Evolutionary conservation across 2,329 filamentous ascomycete species (phyloP).

Genomic region (Didymella pomorum): DNA sequence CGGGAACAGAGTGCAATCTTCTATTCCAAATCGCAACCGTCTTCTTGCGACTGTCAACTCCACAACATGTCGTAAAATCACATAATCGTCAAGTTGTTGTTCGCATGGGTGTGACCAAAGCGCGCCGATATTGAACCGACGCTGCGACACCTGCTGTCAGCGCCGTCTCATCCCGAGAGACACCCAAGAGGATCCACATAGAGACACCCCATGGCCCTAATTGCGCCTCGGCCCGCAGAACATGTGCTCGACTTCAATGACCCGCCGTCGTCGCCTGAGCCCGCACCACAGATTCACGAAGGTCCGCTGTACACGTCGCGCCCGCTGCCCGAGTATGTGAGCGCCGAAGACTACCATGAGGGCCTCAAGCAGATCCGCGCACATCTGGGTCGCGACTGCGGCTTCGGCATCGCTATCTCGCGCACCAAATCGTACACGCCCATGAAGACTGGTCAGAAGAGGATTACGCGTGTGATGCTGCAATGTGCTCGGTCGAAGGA

Average conservation of each 20-base stretch:
- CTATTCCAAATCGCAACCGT: too few relatives aligned
- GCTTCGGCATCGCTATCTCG: slow-evolving; percentile 25
- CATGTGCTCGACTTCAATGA: slow-evolving; percentile 15
- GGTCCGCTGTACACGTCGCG: slow-evolving; percentile 17
- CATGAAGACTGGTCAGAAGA: slow-evolving; percentile 21
- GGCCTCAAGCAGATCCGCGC: slow-evolving; percentile 26
- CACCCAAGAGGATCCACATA: slow-evolving; percentile 4
- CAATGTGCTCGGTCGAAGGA: slow-evolving; percentile 26
- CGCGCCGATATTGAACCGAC: background rate
- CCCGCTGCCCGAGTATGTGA: slow-evolving; percentile 21
- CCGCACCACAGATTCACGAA: background rate
- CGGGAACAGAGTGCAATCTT: too few relatives aligned
- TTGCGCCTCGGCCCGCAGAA: slow-evolving; percentile 17
- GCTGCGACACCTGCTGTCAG: background rate
- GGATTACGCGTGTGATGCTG: slow-evolving; percentile 24
- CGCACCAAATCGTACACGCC: slow-evolving; percentile 25
- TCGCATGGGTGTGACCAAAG: slow-evolving; percentile 1
- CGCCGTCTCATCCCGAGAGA: background rate
- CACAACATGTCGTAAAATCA: too few relatives aligned
- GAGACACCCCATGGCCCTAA: slow-evolving; percentile 20
- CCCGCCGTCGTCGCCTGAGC: slow-evolving; percentile 15
- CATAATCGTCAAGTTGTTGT: background rate
- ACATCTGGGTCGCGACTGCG: slow-evolving; percentile 23
- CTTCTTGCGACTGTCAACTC: too few relatives aligned
- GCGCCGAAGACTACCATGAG: slow-evolving; percentile 24